A percentile compares a stretch with the other conserved stretches of the same genome.
These are phyloP conservation scores for Ustilago bromivora DNA, from an alignment of 1,284 basidiomycete species.

Conservation along the genomic window DNA sequence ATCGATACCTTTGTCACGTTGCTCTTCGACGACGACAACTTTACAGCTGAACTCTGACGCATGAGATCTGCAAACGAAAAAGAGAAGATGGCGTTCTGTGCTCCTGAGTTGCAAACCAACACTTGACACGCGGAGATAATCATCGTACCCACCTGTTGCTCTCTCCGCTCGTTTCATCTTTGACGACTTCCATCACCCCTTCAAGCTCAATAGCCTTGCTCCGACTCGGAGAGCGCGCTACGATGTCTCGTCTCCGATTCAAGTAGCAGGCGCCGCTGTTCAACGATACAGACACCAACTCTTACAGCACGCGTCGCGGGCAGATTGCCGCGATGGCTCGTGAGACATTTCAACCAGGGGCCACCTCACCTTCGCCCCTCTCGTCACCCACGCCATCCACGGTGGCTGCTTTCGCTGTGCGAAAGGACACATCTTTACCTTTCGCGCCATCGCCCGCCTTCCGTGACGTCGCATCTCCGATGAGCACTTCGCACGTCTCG, in stretches of 20 bases:
- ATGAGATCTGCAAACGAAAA: background rate
- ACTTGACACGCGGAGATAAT: conserved; percentile 5
- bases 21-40: background rate
- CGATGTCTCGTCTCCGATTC: background rate
- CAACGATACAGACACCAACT: background rate
- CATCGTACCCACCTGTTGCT: background rate
- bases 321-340: conserved; percentile 18
- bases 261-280: background rate
- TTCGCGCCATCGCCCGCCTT: conserved; percentile 26
- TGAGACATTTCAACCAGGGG: conserved; percentile 26
- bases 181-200: background rate
- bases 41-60: background rate
- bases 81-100: background rate
- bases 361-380: conserved; percentile 33
- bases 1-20: no score
- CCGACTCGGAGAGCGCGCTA: background rate
- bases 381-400: conserved; percentile 32
- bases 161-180: background rate
- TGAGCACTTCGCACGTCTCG: conserved; percentile 40
- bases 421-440: conserved; percentile 21
- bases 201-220: background rate
- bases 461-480: conserved; percentile 31
- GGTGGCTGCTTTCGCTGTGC: conserved; percentile 27
- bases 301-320: no score
- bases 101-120: conserved; percentile 1